Conservation (phyloP, 805 yeast species). For the Myxozyma udenii region DNA sequence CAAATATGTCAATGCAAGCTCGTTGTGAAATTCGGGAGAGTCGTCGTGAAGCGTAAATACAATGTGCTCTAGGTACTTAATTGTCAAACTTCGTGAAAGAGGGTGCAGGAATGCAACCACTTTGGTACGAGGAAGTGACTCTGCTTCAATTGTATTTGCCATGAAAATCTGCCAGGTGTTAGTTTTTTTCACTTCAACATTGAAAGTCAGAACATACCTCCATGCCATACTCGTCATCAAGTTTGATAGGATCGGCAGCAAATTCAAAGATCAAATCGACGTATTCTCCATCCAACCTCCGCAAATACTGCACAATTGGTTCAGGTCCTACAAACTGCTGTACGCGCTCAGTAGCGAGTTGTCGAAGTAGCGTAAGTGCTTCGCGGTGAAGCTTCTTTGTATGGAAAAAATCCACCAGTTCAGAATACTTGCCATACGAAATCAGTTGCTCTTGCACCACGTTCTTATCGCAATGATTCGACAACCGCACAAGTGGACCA, state of each 20-base stretch:
- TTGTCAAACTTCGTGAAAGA: conserved; percentile 37
- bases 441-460: conserved; percentile 57
- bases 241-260: conserved; percentile 50
- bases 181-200: too few relatives aligned
- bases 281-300: conserved; percentile 49
- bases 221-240: conserved; percentile 42
- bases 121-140: conserved; percentile 51
- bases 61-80: conserved; percentile 54
- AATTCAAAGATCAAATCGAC: conserved; percentile 57
- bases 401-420: conserved; percentile 72
- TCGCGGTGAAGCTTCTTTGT: conserved; percentile 59
- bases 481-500: conserved; percentile 76
- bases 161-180: conserved; percentile 50
- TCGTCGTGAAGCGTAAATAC: conserved; percentile 43
- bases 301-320: conserved; percentile 55
- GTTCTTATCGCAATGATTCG: conserved; percentile 66
- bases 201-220: conserved; percentile 25
- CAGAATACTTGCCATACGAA: conserved; percentile 52
- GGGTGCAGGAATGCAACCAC: conserved; percentile 53
- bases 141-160: conserved; percentile 60
- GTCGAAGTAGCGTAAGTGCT: conserved; percentile 61
- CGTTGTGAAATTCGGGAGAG: conserved; percentile 44
- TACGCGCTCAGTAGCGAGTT: conserved; percentile 35
- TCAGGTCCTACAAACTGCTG: conserved; percentile 40
- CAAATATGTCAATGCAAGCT: conserved; percentile 48